These are phyloP conservation scores for Nowakowskiella sp. DNA, from an alignment of 192 early-diverging fungal genomes.

Conservation along the genomic window DNA sequence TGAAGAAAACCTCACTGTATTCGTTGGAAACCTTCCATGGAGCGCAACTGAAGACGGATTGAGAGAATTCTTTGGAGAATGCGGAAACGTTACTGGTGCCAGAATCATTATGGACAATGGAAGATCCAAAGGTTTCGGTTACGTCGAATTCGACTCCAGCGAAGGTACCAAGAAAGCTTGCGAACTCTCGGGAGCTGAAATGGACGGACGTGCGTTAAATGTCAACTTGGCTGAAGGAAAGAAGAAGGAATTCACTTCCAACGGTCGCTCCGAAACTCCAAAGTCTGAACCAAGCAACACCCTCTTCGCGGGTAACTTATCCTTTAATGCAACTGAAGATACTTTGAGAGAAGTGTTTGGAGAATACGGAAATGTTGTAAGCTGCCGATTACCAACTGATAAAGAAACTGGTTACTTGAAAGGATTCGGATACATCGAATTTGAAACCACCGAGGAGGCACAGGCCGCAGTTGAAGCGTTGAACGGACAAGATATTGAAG, in stretches of 20 bases:
- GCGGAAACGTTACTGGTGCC: slow-evolving; percentile 62
- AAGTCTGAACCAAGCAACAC: slow-evolving; percentile 55
- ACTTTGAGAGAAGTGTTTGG: slow-evolving; percentile 44
- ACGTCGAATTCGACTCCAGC: slow-evolving; percentile 71
- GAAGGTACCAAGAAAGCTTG: slow-evolving; percentile 63
- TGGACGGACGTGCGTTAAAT: slow-evolving; percentile 76
- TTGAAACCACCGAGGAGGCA: slow-evolving; percentile 49
- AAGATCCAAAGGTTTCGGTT: slow-evolving; percentile 76
- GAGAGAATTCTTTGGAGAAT: slow-evolving; percentile 49
- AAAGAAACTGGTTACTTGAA: slow-evolving; percentile 64
- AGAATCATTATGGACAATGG: slow-evolving; percentile 71
- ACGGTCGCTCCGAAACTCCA: slow-evolving; percentile 27
- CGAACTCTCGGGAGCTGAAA: slow-evolving; percentile 55
- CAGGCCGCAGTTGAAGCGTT: slow-evolving; percentile 47
- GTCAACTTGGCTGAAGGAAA: slow-evolving; percentile 61
- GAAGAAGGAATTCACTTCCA: slow-evolving; percentile 21
- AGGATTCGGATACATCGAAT: slow-evolving; percentile 67
- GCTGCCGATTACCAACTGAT: slow-evolving; percentile 65
- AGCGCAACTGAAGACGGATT: slow-evolving; percentile 61
- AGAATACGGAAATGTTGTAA: slow-evolving; percentile 52
- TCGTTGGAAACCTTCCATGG: slow-evolving; percentile 69
- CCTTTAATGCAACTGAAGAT: slow-evolving; percentile 59
- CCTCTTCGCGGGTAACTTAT: slow-evolving; percentile 76
- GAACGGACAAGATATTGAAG: slow-evolving; percentile 61
- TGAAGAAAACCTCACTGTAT: slow-evolving; percentile 45